Percentiles rank a stretch among this genome's conserved stretches.
Evolutionary conservation across 257 asterid genomes (phyloP).

Genomic region (Ajuga chamaepitys): DNA sequence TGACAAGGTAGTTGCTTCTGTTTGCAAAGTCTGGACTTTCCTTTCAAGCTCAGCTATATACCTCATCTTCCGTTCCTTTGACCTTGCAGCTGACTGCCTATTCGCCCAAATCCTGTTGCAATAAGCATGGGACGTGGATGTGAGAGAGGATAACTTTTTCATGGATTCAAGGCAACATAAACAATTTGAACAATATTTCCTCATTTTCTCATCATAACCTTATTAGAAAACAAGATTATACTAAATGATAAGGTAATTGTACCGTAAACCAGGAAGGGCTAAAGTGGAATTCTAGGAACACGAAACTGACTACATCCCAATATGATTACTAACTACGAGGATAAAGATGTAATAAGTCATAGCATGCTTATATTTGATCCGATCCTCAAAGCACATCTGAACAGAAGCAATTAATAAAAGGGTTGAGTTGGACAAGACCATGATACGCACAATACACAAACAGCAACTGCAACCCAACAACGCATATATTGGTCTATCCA

Average conservation of each 20-base stretch:
- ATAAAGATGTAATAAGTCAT: background rate
- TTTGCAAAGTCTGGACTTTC: slow-evolving; percentile 90
- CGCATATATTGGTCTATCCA: background rate
- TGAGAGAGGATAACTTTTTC: background rate
- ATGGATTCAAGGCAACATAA: background rate
- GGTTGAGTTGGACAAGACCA: background rate
- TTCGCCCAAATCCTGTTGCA: slow-evolving; percentile 91
- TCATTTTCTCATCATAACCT: background rate
- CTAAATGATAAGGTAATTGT: background rate
- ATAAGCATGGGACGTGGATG: background rate
- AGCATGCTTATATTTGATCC: background rate
- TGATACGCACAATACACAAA: background rate
- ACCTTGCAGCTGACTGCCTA: slow-evolving; percentile 98
- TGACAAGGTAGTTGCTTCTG: slow-evolving; percentile 92
- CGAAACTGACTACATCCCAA: background rate
- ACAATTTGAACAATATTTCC: background rate
- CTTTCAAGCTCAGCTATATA: slow-evolving; percentile 97
- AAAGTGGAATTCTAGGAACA: background rate
- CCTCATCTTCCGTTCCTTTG: slow-evolving; percentile 97
- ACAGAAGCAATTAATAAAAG: background rate
- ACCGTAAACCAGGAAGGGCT: background rate
- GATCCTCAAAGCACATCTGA: slow-evolving; percentile 1
- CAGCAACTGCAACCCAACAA: background rate
- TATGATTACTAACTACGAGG: background rate
- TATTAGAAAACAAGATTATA: background rate